Percentiles rank a stretch among this genome's conserved stretches.
phyloP scores from a whole-genome alignment of 768 basidiomycete species.

The Tulasnella sp. region DNA sequence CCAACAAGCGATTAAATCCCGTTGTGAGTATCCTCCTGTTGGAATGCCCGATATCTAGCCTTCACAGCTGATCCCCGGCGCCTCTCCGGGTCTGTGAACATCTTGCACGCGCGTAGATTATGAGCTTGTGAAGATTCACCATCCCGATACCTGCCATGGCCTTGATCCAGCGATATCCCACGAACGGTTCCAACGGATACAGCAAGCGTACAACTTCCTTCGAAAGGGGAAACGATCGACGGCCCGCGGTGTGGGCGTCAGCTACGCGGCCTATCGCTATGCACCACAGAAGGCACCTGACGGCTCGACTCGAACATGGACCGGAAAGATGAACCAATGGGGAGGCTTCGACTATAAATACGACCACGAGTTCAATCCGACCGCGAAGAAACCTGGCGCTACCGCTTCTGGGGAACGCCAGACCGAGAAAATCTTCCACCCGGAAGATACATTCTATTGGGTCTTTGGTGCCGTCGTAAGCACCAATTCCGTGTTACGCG shows the following conservation, averaged over 20 bases:
- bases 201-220: constrained; percentile 61
- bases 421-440: constrained; percentile 15
- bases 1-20: constrained; percentile 51
- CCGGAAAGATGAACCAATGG: constrained; percentile 22
- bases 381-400: background rate
- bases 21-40: constrained; percentile 44
- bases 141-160: constrained; percentile 56
- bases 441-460: constrained; percentile 7
- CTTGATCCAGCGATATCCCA: constrained; percentile 41
- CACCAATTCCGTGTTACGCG: background rate
- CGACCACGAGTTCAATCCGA: constrained; percentile 19
- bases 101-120: constrained; percentile 49
- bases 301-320: constrained; percentile 4
- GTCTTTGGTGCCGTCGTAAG: constrained; percentile 10
- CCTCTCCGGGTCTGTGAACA: constrained; percentile 16
- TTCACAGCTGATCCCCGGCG: background rate
- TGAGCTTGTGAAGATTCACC: constrained; percentile 74
- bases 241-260: background rate
- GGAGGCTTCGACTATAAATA: constrained; percentile 26
- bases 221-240: constrained; percentile 27
- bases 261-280: background rate
- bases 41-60: background rate
- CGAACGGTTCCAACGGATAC: constrained; percentile 64
- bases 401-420: background rate
- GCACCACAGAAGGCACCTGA: background rate